Conservation (phyloP, 2,329 filamentous ascomycete species). For the Xylaria sp. region DNA sequence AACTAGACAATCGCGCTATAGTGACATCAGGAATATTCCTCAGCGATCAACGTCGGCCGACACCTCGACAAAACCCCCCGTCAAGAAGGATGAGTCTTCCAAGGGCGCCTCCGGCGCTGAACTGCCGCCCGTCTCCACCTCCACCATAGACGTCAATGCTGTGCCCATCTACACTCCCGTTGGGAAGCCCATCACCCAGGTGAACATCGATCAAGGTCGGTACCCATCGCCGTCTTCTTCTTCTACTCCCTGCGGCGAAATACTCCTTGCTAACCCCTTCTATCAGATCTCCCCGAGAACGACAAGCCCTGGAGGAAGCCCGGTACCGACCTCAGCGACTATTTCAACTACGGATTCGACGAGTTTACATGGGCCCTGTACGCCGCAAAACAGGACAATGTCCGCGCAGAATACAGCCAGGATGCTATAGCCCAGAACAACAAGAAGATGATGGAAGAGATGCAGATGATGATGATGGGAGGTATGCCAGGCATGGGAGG, state of each 20-base stretch:
- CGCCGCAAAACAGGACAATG: constrained; percentile 83
- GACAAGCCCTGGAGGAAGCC: constrained; percentile 96
- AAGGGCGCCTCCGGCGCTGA: constrained; percentile 47
- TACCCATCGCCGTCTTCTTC: not conserved
- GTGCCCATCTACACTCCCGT: constrained; percentile 81
- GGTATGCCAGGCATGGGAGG: constrained; percentile 56
- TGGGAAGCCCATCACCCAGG: constrained; percentile 82
- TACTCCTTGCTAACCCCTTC: not conserved
- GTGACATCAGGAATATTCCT: constrained; percentile 73
- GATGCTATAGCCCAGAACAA: constrained; percentile 70
- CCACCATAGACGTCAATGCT: constrained; percentile 84
- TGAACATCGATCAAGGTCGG: constrained; percentile 76
- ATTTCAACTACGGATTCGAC: constrained; percentile 99
- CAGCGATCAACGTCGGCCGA: constrained; percentile 68
- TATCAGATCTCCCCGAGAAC: constrained; percentile 74
- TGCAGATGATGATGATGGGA: constrained; percentile 76
- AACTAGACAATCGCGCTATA: constrained; percentile 69
- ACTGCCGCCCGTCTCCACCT: constrained; percentile 75
- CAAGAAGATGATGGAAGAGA: constrained; percentile 83
- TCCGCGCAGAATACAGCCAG: constrained; percentile 80
- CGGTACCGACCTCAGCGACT: constrained; percentile 93
- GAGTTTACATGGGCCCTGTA: constrained; percentile 98
- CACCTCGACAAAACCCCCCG: constrained; percentile 57
- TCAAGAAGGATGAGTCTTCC: constrained; percentile 60
- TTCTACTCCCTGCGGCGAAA: not conserved